Conservation (phyloP, 768 basidiomycete genomes). For the Termitomyces sp. region DNA sequence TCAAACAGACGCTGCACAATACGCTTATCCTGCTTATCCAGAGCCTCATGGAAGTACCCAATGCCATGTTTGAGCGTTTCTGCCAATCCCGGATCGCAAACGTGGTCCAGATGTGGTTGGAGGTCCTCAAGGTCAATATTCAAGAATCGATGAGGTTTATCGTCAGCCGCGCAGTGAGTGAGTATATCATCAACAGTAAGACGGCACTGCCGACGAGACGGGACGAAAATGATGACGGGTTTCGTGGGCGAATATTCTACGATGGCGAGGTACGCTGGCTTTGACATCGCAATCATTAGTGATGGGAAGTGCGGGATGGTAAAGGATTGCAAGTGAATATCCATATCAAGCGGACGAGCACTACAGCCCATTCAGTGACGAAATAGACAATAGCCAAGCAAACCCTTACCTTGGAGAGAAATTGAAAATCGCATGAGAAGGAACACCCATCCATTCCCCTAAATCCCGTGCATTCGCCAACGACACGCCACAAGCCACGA, state of each 20-base stretch:
- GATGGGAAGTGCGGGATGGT: constrained; percentile 97
- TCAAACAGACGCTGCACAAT: constrained; percentile 92
- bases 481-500: constrained; percentile 93
- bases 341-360: constrained; percentile 95
- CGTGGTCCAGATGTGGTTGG: constrained; percentile 81
- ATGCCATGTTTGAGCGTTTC: constrained; percentile 88
- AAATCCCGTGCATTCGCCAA: constrained; percentile 94
- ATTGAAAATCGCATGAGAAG: constrained; percentile 94
- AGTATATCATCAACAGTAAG: constrained; percentile 89
- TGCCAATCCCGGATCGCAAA: constrained; percentile 67
- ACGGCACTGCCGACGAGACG: constrained; percentile 90
- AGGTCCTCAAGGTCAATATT: constrained; percentile 82
- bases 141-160: constrained; percentile 79
- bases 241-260: constrained; percentile 80
- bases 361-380: constrained; percentile 30
- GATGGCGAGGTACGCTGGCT: constrained; percentile 93
- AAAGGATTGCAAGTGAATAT: constrained; percentile 96
- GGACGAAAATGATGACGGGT: constrained; percentile 90
- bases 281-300: constrained; percentile 98
- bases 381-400: not conserved
- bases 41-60: constrained; percentile 93
- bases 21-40: constrained; percentile 86
- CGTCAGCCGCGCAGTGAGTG: constrained; percentile 83
- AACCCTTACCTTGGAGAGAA: constrained; percentile 77
- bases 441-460: constrained; percentile 96